Evolutionary conservation across 2,329 filamentous ascomycete genomes (phyloP).

Genomic region (Hirsutella minnesotensis): DNA sequence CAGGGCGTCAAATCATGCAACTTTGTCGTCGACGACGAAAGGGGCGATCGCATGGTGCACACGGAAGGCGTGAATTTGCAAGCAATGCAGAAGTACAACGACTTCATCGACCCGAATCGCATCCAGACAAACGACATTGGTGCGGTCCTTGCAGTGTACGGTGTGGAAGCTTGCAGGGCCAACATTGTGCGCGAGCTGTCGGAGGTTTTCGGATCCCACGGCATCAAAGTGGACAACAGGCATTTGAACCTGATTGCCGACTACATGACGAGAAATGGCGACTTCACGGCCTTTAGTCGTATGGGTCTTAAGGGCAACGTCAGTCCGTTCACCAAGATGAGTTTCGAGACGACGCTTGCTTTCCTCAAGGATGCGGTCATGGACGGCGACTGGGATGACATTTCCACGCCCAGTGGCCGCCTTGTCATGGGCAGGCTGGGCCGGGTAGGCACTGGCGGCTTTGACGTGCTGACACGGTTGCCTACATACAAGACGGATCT

Average conservation of each 20-base stretch:
- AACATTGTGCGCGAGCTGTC: slow-evolving; percentile 81
- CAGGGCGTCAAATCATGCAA: slow-evolving; percentile 63
- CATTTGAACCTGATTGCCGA: slow-evolving; percentile 94
- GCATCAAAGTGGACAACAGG: slow-evolving; percentile 81
- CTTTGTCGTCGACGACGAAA: slow-evolving; percentile 41
- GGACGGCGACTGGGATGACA: slow-evolving; percentile 80
- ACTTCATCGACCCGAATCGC: slow-evolving; percentile 74
- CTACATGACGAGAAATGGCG: slow-evolving; percentile 90
- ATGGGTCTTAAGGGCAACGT: slow-evolving; percentile 77
- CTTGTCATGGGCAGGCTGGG: slow-evolving; percentile 80
- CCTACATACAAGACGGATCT: slow-evolving; percentile 39
- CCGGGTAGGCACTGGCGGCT: slow-evolving; percentile 78
- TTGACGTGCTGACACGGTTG: slow-evolving; percentile 66
- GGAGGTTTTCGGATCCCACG: slow-evolving; percentile 78
- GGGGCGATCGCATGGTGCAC: slow-evolving; percentile 48
- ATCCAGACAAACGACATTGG: slow-evolving; percentile 90
- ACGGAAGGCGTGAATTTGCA: slow-evolving; percentile 79
- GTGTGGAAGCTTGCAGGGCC: slow-evolving; percentile 82
- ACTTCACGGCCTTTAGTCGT: slow-evolving; percentile 84
- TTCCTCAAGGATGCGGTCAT: slow-evolving; percentile 89
- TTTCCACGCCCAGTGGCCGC: slow-evolving; percentile 73
- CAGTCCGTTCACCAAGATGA: slow-evolving; percentile 96
- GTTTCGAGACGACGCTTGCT: slow-evolving; percentile 91
- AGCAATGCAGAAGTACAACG: slow-evolving; percentile 80
- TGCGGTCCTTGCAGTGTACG: slow-evolving; percentile 73